Conservation (phyloP, 73 alveolate genomes). For the Paramecium sexaurelia region DNA sequence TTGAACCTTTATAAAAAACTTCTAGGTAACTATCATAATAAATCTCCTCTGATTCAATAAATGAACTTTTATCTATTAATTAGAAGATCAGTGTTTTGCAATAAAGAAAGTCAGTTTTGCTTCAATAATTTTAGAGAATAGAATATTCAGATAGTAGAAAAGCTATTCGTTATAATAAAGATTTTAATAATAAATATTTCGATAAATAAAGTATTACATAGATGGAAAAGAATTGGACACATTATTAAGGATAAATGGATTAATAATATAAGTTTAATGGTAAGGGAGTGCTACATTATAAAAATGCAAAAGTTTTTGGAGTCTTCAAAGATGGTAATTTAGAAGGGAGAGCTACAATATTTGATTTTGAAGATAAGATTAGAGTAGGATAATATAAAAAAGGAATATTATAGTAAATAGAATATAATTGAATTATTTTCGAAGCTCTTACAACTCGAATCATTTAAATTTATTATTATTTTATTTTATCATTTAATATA, state of each 20-base stretch:
- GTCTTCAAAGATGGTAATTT: neutral
- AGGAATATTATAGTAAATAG: neutral
- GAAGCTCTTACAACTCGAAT: neutral
- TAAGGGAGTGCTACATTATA: neutral
- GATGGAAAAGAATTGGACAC: constrained; percentile 27
- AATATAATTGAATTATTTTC: neutral
- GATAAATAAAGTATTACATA: neutral
- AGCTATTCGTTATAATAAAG: neutral
- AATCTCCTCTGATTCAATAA: neutral
- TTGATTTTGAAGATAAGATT: neutral
- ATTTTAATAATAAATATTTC: neutral
- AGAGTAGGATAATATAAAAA: neutral
- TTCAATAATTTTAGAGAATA: neutral
- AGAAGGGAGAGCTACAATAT: constrained; percentile 22
- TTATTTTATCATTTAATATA: too few species aligned
- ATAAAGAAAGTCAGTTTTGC: neutral
- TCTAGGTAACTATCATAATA: neutral
- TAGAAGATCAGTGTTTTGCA: neutral
- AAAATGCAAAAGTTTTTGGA: constrained; percentile 7
- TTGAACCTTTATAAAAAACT: neutral
- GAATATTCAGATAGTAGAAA: neutral
- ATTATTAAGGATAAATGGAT: constrained; percentile 21
- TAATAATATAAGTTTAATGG: neutral
- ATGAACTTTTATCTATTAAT: neutral
- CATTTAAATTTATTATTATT: too few species aligned